phyloP scores from a whole-genome alignment of 257 asterid species.

The Nicotiana paniculata region DNA sequence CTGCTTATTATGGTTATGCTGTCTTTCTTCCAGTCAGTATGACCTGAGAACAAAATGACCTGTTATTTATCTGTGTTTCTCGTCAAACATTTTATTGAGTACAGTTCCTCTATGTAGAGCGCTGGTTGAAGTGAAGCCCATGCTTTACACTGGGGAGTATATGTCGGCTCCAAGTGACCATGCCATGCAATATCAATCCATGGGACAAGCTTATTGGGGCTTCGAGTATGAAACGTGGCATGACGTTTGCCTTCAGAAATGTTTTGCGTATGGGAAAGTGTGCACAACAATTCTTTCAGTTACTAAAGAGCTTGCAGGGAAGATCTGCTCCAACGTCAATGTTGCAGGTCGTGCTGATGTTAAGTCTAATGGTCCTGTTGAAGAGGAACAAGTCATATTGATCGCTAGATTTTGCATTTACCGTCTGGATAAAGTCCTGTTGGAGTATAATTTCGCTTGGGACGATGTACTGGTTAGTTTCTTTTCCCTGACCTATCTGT shows the following conservation, averaged over 20 bases:
- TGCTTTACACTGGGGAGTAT: constrained; percentile 52
- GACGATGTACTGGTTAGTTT: constrained; percentile 65
- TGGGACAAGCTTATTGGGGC: constrained; percentile 41
- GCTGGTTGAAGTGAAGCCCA: constrained; percentile 80
- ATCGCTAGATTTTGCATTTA: constrained; percentile 64
- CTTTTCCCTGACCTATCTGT: neutral
- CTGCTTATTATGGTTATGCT: neutral
- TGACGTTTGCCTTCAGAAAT: constrained; percentile 50
- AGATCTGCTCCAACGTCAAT: constrained; percentile 29
- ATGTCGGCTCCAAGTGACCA: constrained; percentile 26
- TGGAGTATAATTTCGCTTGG: constrained; percentile 59
- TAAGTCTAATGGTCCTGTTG: constrained; percentile 17
- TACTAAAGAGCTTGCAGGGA: constrained; percentile 40
- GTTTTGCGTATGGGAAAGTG: constrained; percentile 46
- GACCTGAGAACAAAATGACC: neutral
- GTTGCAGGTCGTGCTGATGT: constrained; percentile 16
- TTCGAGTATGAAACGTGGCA: constrained; percentile 72
- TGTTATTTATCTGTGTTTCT: neutral
- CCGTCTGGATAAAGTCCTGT: constrained; percentile 51
- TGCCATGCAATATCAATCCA: constrained; percentile 24
- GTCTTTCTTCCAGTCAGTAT: neutral
- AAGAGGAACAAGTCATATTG: constrained; percentile 33
- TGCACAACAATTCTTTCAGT: constrained; percentile 60
- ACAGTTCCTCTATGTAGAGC: constrained; percentile 47
- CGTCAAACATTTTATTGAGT: neutral